Evolutionary conservation across 2,329 filamentous ascomycete genomes (phyloP), one percentile per base, ranked within the genome.

Genomic region (Pseudogymnoascus sp.): DNA sequence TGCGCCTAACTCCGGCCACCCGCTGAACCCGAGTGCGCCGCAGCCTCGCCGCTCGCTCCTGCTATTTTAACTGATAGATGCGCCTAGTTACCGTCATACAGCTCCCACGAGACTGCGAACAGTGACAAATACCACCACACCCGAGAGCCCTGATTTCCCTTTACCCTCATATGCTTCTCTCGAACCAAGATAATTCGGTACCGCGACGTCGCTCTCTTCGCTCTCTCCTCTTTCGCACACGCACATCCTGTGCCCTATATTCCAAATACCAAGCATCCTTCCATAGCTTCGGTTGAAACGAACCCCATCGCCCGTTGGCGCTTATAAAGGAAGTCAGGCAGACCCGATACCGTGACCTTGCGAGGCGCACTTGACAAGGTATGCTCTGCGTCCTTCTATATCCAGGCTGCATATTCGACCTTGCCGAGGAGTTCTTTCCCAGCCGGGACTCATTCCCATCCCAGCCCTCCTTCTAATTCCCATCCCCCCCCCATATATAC

Each of bases 111-210:
- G 41, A 28, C 23, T 28, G 41, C 23, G 41, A 48, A 48, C 41
- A 48, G 41, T 48, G 41, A 48, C 41, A 48, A 48, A 48, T 48
- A 48, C 41, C 41, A 48, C 41, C 41, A 48, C 41, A 48, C 41
- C 23, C 41, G 23, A 48, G 8, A 18, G 18, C 7, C 23, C 23
- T 15, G n/a, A 48, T n/a, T 18, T 48, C 41, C 41, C 13, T 48
- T 15, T 48, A 48, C 41, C 23, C 23, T 48, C 41, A 48, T 48
- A 48, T 48, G 41, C 41, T 48, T 48, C 41, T 48, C 41, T 48
- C n/a, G 23, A 48, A 28, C 41, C 41, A n/a, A 48, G 23, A 28
- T 48, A 48, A 48, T 48, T 28, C 41, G 23, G 41, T 48, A 48
- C 41, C 41, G 23, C 41, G 23, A 48, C 41, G 13, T 48, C 23